Evolutionary conservation across 2,329 filamentous ascomycete genomes (phyloP).

Genomic region (Zarea fungicola): DNA sequence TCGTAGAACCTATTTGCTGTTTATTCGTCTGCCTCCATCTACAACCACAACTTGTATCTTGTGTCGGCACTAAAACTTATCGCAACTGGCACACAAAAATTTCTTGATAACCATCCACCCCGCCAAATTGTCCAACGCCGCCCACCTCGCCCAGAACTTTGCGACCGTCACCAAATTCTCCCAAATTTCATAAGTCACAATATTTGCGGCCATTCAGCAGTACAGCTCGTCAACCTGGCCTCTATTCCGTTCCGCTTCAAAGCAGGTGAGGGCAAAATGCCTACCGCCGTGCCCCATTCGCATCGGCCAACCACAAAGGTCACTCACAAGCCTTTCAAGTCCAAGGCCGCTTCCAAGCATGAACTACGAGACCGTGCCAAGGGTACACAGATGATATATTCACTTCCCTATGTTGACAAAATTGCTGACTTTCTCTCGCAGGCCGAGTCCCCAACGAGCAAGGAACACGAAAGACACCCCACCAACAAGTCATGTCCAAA

Average conservation of each 20-base stretch:
- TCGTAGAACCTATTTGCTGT: too few species aligned
- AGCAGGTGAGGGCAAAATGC: constrained; percentile 72
- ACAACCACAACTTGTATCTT: too few species aligned
- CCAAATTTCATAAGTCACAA: not conserved
- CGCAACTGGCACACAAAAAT: constrained; percentile 14
- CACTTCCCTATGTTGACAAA: constrained; percentile 16
- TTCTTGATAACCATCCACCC: constrained; percentile 29
- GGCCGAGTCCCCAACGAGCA: constrained; percentile 74
- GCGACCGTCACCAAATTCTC: not conserved
- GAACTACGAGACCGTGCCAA: constrained; percentile 80
- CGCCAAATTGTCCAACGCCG: constrained; percentile 19
- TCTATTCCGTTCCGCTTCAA: constrained; percentile 84
- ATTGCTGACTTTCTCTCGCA: constrained; percentile 28
- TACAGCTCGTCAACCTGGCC: constrained; percentile 59
- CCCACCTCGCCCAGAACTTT: constrained; percentile 31
- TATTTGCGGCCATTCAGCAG: constrained; percentile 1
- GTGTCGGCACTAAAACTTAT: too few species aligned
- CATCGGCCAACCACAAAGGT: constrained; percentile 91
- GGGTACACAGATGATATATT: constrained; percentile 45
- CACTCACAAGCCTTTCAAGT: constrained; percentile 87
- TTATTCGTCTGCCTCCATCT: too few species aligned
- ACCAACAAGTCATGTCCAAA: constrained; percentile 97
- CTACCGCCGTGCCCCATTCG: constrained; percentile 67
- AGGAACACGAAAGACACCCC: constrained; percentile 76
- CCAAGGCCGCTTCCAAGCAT: constrained; percentile 82